A percentile compares a stretch with the other conserved stretches of the same genome.
Conservation (phyloP, 2,329 filamentous ascomycete species). For the Aureobasidium subglaciale region DNA sequence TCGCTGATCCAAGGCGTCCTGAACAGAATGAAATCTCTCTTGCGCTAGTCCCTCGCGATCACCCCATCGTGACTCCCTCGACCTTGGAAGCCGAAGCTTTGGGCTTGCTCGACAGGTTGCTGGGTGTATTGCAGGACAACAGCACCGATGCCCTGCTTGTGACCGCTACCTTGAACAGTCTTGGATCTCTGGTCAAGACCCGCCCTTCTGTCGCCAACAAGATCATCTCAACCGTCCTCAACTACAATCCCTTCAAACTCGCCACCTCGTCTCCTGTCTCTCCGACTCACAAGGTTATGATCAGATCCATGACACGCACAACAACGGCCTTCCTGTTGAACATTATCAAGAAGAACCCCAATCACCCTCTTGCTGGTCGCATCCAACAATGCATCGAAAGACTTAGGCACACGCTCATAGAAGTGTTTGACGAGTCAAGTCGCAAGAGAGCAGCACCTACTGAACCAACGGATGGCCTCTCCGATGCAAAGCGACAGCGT, state of each 20-base stretch:
- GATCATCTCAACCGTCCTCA: conserved; percentile 76
- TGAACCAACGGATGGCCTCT: conserved; percentile 64
- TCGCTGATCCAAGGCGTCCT: conserved; percentile 69
- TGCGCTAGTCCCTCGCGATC: conserved; percentile 74
- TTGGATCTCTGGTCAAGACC: conserved; percentile 74
- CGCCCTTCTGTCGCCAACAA: conserved; percentile 76
- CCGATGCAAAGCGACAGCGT: conserved; percentile 74
- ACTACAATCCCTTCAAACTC: conserved; percentile 83
- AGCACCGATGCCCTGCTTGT: conserved; percentile 80
- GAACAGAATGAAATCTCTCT: conserved; percentile 80
- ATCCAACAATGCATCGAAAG: conserved; percentile 86
- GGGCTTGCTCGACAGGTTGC: conserved; percentile 80
- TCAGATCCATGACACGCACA: conserved; percentile 93
- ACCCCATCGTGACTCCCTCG: conserved; percentile 69
- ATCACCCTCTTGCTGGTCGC: conserved; percentile 63
- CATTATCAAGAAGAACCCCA: conserved; percentile 75
- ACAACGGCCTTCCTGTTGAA: conserved; percentile 77
- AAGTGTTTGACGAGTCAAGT: conserved; percentile 69
- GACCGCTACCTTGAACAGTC: conserved; percentile 83
- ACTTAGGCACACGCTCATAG: conserved; percentile 67
- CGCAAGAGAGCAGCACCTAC: conserved; percentile 69
- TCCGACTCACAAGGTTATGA: conserved; percentile 68
- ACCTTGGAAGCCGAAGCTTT: conserved; percentile 89
- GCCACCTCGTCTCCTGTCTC: conserved; percentile 62
- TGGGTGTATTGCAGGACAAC: conserved; percentile 78